phyloP scores from a whole-genome alignment of 495 filamentous ascomycete genomes.

The Aspergillus steynii region DNA sequence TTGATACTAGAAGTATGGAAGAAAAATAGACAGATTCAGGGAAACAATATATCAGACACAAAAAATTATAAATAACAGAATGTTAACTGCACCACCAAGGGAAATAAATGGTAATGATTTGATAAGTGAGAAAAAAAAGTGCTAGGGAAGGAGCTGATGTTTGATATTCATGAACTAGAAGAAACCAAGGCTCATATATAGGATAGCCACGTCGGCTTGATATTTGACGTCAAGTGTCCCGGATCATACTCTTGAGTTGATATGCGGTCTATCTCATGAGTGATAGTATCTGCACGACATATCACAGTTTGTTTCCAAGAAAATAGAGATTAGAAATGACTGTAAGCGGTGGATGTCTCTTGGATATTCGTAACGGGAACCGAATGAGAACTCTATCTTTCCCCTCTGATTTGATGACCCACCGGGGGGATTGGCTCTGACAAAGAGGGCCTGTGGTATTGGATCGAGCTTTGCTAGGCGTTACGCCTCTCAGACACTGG shows the following conservation, averaged over 20 bases:
- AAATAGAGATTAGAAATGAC: not conserved
- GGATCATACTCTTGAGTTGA: not conserved
- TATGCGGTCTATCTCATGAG: not conserved
- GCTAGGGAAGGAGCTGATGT: not conserved
- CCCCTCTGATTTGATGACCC: not conserved
- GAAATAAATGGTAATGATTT: not conserved
- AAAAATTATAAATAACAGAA: not conserved
- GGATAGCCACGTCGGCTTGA: not conserved
- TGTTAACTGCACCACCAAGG: not conserved
- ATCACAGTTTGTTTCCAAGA: not conserved
- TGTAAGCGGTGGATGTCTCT: not conserved
- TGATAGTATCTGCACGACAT: not conserved
- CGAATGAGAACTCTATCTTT: not conserved
- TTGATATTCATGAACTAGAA: not conserved
- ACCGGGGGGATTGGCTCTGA: not conserved
- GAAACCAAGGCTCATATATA: not conserved
- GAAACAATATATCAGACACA: not conserved
- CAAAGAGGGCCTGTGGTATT: not conserved
- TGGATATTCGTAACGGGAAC: not conserved
- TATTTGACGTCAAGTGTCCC: not conserved
- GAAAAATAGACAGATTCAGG: not conserved
- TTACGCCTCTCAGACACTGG: not conserved
- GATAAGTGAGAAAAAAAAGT: not conserved
- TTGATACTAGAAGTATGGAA: not conserved
- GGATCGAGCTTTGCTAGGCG: not conserved